Conservation (phyloP, 2,329 filamentous ascomycete genomes). For the Arthrobotrys musiformis region DNA sequence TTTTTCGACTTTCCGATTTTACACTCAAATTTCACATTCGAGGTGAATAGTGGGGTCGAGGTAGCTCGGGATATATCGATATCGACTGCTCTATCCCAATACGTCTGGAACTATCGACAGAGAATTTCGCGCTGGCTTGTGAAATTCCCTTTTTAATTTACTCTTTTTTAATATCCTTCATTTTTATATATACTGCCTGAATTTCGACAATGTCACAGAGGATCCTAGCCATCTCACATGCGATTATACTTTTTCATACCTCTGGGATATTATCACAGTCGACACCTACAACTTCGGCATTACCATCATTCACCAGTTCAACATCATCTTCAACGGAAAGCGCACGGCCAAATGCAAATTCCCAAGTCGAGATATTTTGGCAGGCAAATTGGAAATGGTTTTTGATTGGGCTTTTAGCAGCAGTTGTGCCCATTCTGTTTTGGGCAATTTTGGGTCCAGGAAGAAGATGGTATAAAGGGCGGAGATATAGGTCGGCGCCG, state of each 20-base stretch:
- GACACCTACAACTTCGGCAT: constrained; percentile 9
- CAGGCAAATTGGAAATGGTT: constrained; percentile 53
- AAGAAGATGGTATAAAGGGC: constrained; percentile 30
- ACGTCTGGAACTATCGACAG: neutral
- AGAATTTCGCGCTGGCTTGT: constrained; percentile 47
- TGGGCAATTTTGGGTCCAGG: constrained; percentile 49
- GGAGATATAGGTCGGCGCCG: constrained; percentile 34
- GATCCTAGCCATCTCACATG: constrained; percentile 44
- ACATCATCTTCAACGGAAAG: constrained; percentile 8
- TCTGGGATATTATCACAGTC: constrained; percentile 17
- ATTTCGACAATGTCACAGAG: constrained; percentile 36
- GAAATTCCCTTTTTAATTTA: constrained; percentile 4
- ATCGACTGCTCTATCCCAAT: neutral
- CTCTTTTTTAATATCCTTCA: neutral
- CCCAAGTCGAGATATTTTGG: constrained; percentile 32
- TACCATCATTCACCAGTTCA: constrained; percentile 10
- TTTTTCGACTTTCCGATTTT: neutral
- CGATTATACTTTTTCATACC: constrained; percentile 22
- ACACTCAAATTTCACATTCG: neutral
- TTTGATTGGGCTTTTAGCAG: constrained; percentile 27
- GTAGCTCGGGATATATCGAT: neutral
- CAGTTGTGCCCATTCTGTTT: constrained; percentile 31
- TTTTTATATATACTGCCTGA: neutral
- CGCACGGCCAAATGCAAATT: neutral
- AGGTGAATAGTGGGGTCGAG: neutral